Evolutionary conservation across 2,329 filamentous ascomycete species (phyloP), one percentile per base, ranked within the genome.

Genomic region (Aspergillus ochraceus): DNA sequence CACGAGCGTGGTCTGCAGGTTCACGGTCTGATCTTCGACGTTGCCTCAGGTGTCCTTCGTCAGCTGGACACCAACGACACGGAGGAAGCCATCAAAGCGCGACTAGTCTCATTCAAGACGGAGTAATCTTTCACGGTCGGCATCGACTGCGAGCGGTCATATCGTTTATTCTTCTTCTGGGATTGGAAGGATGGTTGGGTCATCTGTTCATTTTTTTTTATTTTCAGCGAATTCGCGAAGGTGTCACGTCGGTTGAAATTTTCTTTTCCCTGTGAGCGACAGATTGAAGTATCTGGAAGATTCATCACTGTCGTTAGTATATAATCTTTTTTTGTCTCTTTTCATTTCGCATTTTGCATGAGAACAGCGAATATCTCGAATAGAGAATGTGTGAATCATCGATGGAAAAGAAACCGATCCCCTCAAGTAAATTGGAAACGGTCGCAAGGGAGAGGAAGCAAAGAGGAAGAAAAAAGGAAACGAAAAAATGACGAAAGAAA

Each of bases 21-120:
- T 6, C 90, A 95, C 73, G 91, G 90, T n/a, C 81, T 88, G 55
- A 80, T 96, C 14, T 94, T 91, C 73, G 88, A 95, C 68, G 80
- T 88, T 60, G 82, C 72, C 4, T 81, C 73, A 24, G 85, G 84
- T n/a, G 71, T 81, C 51, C 74, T 88, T 66, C 78, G 82, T 57
- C 78, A 85, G 60, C 65, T 88, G 60, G 81, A 84, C 20, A 77
- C 74, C 6, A 67, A 76, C 45, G 79, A 80, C 61, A 68, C 74
- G 17, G 71, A 78, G 59, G 75, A 76, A 12, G 68, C 69, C 29
- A 71, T 76, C 58, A 76, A 74, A 70, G 69, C 68, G 11, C 72
- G 79, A 17, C 60, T 76, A 62, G 69, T 71, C 11, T 74, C 77
- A 19, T 81, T 80, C 70, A 75, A 75, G 65, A 76, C 68, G 11